Evolutionary conservation across 306 rosid genomes (phyloP), one percentile per base, ranked within the genome.

Genomic region (Dryas drummondii): DNA sequence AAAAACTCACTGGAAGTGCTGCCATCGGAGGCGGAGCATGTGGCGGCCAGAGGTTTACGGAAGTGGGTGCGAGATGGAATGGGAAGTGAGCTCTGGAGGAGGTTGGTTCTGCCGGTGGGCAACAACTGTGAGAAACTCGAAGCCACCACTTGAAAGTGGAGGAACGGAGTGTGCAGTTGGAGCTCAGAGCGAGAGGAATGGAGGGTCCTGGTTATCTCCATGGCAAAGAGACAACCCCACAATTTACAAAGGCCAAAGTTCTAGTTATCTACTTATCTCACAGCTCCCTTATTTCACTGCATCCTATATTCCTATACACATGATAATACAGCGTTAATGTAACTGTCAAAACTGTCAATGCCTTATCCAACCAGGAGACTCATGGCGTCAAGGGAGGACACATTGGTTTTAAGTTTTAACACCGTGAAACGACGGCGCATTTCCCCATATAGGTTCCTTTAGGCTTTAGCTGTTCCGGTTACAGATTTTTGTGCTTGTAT

Each of bases 21-120:
- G 51, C 46, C 73, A 22, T 83, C 79, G 75, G 82, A 46, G 63
- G 71, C 40, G 3, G 84, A 83, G 75, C 88, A 75, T 27, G 73
- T 49, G n/a, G 54, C 6, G 70, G 83, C 4, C 12, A 49, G 62
- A 59, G 66, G 71, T 50, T 37, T 55, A 4, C 44, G 59, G 80
- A 56, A 19, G 66, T 16, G 74, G 73, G 69, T 7, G 63, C 59
- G 68, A 56, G 76, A n/a, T 3, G 3, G 3, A 27, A 15, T 5
- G 47, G 76, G 76, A 4, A 46, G 61, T 41, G 62, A 70, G 37
- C 9, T 52, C 62, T 2, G 70, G 17, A 8, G 52, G 70, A 49
- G 14, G 53, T 13, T 49, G 53, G 45, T 12, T 32, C 37, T 32
- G 27, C 15, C 48, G 2, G 11, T 17, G 53, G 54, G 42, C 15